Evolutionary conservation across 192 early-diverging fungal species (phyloP), one percentile per base, ranked within the genome.

Genomic region (Chytriomyces confervae): DNA sequence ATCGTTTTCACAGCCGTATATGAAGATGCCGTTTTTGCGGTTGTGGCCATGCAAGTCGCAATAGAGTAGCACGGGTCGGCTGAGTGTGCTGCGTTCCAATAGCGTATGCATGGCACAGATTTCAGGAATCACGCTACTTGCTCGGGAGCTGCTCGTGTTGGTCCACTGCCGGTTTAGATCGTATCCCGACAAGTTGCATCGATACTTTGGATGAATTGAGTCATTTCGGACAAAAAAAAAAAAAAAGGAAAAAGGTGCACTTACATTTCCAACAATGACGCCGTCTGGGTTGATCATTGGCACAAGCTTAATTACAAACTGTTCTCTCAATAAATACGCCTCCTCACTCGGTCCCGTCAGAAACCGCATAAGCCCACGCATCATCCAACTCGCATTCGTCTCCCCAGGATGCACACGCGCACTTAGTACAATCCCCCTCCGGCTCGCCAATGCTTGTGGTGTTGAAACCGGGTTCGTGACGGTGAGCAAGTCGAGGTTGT

Each of bases 211-310:
- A 29, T 61, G 1, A 48, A 71, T 27, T 61, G 18, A n/a, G 13
- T 67, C 49, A 78, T 79, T 9, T 49, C 67, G 24, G 20, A 13
- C 23, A 23, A 67, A 44, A 51, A 77, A 13, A 7, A 66, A 16
- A 66, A 8, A 23, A 20, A 11, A 5, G 27, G 1, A 48, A n/a
- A 57, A n/a, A 0, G 20, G 13, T 20, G 20, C 53, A 50, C 65
- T 50, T 36, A 77, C 75, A 62, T 84, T 84, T 7, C 83, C 83
- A n/a, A 84, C 62, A 48, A 84, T 81, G 9, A 83, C 81, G 16
- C 85, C 79, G 61, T 86, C 79, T 5, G 85, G 85, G 70, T 86
- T 86, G 7, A 84, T 64, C 85, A 86, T 86, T 13, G 85, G 85
- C 4, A 86, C 71, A 62, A 85, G 50, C 66, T 86, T 86, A 13